Percentiles rank a stretch among this genome's conserved stretches.
Evolutionary conservation across 1,139 yeast genomes (phyloP).

Genomic region (Protomyces pachydermus): DNA sequence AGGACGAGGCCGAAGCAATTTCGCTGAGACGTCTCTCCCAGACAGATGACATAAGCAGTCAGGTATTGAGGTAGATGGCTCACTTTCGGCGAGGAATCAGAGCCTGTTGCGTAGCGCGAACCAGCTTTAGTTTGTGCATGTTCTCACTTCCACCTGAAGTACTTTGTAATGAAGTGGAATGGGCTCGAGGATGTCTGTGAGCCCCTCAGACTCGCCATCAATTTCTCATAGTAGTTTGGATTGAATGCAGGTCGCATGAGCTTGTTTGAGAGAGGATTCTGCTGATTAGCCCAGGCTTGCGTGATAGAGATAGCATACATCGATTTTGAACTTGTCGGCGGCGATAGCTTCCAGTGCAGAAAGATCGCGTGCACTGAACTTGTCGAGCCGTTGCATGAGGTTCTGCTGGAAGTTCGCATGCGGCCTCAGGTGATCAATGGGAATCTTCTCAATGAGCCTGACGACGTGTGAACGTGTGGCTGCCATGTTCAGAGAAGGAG

Average conservation of each 20-base stretch:
- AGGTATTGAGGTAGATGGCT: too few relatives aligned
- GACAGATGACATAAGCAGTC: too few relatives aligned
- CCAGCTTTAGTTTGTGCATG: too few relatives aligned
- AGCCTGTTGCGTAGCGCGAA: too few relatives aligned
- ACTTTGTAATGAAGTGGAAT: slow-evolving; percentile 23
- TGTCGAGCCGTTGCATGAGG: slow-evolving; percentile 7
- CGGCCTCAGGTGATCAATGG: slow-evolving; percentile 13
- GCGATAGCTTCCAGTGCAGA: slow-evolving; percentile 10
- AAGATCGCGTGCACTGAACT: slow-evolving; percentile 13
- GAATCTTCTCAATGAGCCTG: slow-evolving; percentile 13
- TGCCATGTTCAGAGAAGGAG: not conserved
- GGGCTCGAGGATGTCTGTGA: slow-evolving; percentile 16
- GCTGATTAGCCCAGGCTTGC: not conserved
- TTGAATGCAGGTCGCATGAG: slow-evolving; percentile 26
- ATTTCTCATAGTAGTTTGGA: slow-evolving; percentile 12
- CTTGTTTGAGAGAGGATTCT: slow-evolving; percentile 19
- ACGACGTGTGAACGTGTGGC: slow-evolving; percentile 17
- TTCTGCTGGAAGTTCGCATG: slow-evolving; percentile 17
- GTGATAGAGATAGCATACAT: not conserved
- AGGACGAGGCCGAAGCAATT: too few relatives aligned
- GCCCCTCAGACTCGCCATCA: slow-evolving; percentile 13
- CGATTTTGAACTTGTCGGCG: slow-evolving; percentile 1
- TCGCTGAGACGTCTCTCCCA: too few relatives aligned
- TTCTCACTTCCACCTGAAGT: slow-evolving; percentile 19
- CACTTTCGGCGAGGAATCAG: too few relatives aligned